Conservation (phyloP, 2,329 filamentous ascomycete species). For the Blumeria graminis region DNA sequence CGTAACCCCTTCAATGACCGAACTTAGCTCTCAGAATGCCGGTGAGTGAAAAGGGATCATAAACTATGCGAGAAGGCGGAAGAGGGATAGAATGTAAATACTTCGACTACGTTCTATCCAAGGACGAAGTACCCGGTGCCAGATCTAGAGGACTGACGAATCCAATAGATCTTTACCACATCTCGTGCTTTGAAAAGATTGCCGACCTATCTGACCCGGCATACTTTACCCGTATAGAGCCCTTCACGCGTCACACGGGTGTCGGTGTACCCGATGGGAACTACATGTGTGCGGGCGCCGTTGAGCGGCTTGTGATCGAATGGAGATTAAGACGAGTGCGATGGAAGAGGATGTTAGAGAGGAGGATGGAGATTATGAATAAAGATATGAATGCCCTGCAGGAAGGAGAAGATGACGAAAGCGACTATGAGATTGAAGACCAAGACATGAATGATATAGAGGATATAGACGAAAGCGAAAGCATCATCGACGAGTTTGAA, state of each 20-base stretch:
- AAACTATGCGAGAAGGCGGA: no score
- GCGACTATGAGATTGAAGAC: neutral
- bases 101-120: no score
- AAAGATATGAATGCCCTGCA: neutral
- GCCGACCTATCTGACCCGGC: neutral
- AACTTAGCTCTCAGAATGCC: neutral
- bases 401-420: neutral
- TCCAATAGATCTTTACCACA: neutral
- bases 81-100: neutral
- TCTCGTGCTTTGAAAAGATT: conserved; percentile 2
- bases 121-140: no score
- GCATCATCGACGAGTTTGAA: neutral
- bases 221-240: neutral
- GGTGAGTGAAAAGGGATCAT: neutral
- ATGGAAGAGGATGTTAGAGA: neutral
- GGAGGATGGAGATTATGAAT: neutral
- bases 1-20: neutral
- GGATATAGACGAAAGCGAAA: neutral
- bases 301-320: neutral
- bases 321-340: neutral
- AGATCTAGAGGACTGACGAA: neutral
- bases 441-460: neutral
- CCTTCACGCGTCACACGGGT: neutral
- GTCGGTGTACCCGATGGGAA: neutral
- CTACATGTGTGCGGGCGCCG: neutral